Base-by-base conservation (phyloP, 164 flowering plant genomes). In the Stephania yunnanensis region DNA sequence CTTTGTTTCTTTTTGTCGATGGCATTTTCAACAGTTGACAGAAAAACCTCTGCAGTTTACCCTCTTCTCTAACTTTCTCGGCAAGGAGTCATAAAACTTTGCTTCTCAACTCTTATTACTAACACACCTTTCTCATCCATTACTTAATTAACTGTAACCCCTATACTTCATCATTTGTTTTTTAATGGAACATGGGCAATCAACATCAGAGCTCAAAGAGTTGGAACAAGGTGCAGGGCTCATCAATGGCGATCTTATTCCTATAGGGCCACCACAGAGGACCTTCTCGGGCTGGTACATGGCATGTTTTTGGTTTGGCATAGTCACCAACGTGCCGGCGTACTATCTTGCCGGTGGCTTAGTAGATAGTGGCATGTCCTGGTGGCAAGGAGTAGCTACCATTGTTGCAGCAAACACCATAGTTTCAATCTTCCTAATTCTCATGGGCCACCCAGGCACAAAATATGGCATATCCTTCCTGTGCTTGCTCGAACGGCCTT, bases 321-420 rank as follows among this genome's bases (percentile, higher is more conserved):
- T 95, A 1, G 97, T 92, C 0, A 94, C 91, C 4, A 94, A 94
- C 4, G 97, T 95, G 2, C 97, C 97, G 2, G n/a, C 93, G 9
- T 95, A 88, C 76, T 95, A 95, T 82, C 85, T 95, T 1, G 97
- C 98, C 10, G 94, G 97, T 15, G 90, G 94, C 79, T 84, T 95
- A 0, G 98, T 93, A 17, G 97, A 95, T 30, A 86, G 90, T 4
- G 98, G 98, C 53, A 95, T 95, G 98, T 83, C 97, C 0, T 95
- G 94, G 97, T 93, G 95, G 97, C 97, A 95, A 79, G 98, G 94
- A 30, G 86, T 95, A 9, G 87, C 89, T 72, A 91, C 94, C 1
- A 93, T 95, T 1, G 90, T 95, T 2, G 84, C 86, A 7, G 97
- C 97, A 82, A 93, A 95, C 80, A 19, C 87, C 25, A 84, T 95